Evolutionary conservation across 1,284 basidiomycete species (phyloP).

Genomic region (Pulveroboletus sp.): DNA sequence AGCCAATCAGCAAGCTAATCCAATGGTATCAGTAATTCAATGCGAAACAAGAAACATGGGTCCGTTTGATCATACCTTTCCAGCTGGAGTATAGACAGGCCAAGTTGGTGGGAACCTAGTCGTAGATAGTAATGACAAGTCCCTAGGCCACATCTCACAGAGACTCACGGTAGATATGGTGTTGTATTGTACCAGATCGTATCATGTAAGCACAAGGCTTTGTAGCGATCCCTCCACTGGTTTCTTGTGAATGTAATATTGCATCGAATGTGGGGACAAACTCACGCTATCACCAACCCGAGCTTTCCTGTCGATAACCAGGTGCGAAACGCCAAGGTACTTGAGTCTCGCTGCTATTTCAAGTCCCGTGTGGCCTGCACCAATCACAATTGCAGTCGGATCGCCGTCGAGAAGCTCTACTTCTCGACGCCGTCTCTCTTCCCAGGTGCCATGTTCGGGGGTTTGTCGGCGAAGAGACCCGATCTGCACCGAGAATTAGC

Average conservation of each 20-base stretch:
- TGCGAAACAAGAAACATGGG: background rate
- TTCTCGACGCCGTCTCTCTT: constrained; percentile 28
- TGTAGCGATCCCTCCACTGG: constrained; percentile 40
- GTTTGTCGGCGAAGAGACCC: constrained; percentile 23
- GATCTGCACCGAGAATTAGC: constrained; percentile 17
- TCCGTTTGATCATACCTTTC: constrained; percentile 25
- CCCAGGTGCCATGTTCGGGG: constrained; percentile 34
- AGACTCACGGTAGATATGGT: constrained; percentile 31
- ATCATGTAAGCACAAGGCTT: constrained; percentile 33
- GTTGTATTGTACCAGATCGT: constrained; percentile 33
- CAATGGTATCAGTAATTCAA: background rate
- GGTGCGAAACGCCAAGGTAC: constrained; percentile 36
- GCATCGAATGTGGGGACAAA: background rate
- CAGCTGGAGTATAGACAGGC: constrained; percentile 42
- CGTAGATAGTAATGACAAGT: background rate
- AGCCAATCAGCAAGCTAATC: constrained; percentile 58
- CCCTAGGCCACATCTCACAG: background rate
- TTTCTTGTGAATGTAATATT: background rate
- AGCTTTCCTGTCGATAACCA: constrained; percentile 40
- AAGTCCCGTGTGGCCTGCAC: constrained; percentile 43
- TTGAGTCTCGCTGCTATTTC: constrained; percentile 40
- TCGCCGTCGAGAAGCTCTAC: constrained; percentile 27
- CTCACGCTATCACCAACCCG: constrained; percentile 39
- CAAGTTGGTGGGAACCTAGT: constrained; percentile 41
- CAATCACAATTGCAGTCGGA: constrained; percentile 37